Evolutionary conservation across 2,329 filamentous ascomycete genomes (phyloP).

Genomic region (Xylariomycetidae sp.): DNA sequence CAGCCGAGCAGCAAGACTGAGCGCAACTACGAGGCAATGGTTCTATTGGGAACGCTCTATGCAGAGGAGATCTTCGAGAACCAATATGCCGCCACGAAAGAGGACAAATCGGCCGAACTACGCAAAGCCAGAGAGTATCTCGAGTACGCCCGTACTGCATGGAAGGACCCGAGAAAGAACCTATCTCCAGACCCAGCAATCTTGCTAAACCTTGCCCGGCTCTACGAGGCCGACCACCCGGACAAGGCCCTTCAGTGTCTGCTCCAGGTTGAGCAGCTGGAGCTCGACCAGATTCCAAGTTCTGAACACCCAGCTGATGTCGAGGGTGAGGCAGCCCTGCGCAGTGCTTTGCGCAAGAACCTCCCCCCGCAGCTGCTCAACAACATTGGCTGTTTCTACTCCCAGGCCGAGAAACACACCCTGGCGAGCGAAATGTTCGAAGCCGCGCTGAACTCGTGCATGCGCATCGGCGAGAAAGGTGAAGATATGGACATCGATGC

Average conservation of each 20-base stretch:
- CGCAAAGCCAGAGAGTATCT: constrained; percentile 83
- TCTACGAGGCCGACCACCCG: constrained; percentile 80
- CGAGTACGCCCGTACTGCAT: constrained; percentile 76
- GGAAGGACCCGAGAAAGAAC: constrained; percentile 90
- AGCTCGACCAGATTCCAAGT: constrained; percentile 69
- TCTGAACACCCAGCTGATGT: constrained; percentile 58
- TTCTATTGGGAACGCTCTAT: constrained; percentile 82
- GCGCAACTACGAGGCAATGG: constrained; percentile 76
- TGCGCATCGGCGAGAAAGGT: constrained; percentile 71
- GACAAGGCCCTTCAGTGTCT: constrained; percentile 91
- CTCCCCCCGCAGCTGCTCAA: constrained; percentile 89
- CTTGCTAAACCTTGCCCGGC: constrained; percentile 80
- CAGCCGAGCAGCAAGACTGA: constrained; percentile 64
- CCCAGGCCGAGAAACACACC: constrained; percentile 75
- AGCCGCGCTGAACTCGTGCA: constrained; percentile 80
- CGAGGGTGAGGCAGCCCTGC: constrained; percentile 57
- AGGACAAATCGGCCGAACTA: constrained; percentile 78
- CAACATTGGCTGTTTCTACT: constrained; percentile 96
- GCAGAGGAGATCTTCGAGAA: constrained; percentile 88
- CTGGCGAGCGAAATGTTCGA: constrained; percentile 84
- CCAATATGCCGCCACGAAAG: constrained; percentile 65
- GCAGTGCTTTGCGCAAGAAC: constrained; percentile 62
- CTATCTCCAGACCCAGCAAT: constrained; percentile 77
- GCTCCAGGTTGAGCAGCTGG: constrained; percentile 85
- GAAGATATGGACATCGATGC: constrained; percentile 79